Evolutionary conservation across 495 filamentous ascomycete species (phyloP), one percentile per base, ranked within the genome.

Genomic region (Thozetella sp.): DNA sequence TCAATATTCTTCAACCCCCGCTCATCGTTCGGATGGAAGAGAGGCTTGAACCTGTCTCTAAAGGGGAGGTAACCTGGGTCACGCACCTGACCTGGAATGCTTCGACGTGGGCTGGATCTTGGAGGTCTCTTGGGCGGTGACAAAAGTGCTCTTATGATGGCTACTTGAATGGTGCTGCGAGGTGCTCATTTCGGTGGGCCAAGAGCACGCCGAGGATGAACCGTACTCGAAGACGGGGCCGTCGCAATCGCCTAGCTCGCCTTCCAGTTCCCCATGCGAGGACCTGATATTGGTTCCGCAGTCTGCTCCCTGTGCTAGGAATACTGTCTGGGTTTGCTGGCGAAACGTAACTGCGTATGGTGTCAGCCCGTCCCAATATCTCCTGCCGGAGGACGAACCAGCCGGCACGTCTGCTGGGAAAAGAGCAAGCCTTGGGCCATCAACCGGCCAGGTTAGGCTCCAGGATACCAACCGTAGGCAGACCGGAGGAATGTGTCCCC

Each of bases 401-500:
- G n/a, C n/a, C n/a, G n/a, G n/a, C n/a, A n/a, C n/a, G n/a, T n/a
- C n/a, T n/a, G n/a, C n/a, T n/a, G n/a, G n/a, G n/a, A n/a, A n/a
- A n/a, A n/a, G n/a, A n/a, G n/a, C n/a, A n/a, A n/a, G n/a, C n/a
- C n/a, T n/a, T n/a, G n/a, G n/a, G n/a, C n/a, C n/a, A n/a, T n/a
- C n/a, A n/a, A n/a, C n/a, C n/a, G n/a, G n/a, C n/a, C n/a, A n/a
- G n/a, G 30, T 9, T 37, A 6, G 30, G 30, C 6, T 37, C 30
- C 30, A 17, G 30, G 30, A 23, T 0, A 56, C 53, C 11, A 60
- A 65, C 65, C 89, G 63, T 96, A 96, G 1, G 91, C 90, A 50
- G 88, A 90, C 58, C 93, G 87, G 11, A 97, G 77, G 76, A 97
- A 97, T 0, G 92, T 96, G 68, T 97, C 93, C 6, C 93, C 93